Evolutionary conservation across 768 basidiomycete species (phyloP).

Genomic region (Sarcodon sp.): DNA sequence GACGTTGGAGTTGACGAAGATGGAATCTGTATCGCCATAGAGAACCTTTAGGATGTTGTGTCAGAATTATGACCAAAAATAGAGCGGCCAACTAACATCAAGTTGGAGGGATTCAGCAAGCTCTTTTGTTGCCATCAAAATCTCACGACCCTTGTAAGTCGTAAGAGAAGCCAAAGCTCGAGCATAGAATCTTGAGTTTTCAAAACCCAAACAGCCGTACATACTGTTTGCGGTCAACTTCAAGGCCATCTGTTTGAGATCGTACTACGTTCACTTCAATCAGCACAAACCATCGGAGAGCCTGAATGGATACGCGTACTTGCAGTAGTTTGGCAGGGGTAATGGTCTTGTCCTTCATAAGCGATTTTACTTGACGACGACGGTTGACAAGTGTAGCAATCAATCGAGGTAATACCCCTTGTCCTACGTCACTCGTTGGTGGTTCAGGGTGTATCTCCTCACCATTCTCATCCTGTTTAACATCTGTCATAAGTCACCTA

Average conservation of each 20-base stretch:
- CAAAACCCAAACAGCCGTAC: constrained; percentile 99
- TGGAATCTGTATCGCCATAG: constrained; percentile 98
- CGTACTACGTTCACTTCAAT: constrained; percentile 42
- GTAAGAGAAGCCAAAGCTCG: constrained; percentile 94
- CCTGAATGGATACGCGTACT: constrained; percentile 27
- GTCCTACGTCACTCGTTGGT: constrained; percentile 52
- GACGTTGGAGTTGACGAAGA: constrained; percentile 95
- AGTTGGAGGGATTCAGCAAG: constrained; percentile 83
- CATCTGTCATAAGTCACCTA: not conserved
- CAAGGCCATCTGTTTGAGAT: constrained; percentile 93
- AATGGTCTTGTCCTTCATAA: constrained; percentile 84
- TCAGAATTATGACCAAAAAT: not conserved
- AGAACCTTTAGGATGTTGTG: constrained; percentile 53
- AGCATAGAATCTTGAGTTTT: constrained; percentile 93
- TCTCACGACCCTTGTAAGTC: constrained; percentile 96
- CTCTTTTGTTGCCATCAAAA: constrained; percentile 85
- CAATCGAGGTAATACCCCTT: constrained; percentile 91
- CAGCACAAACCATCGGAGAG: not conserved
- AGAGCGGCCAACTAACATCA: constrained; percentile 45
- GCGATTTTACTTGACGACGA: constrained; percentile 77
- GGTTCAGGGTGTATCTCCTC: constrained; percentile 89
- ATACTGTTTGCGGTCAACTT: constrained; percentile 99
- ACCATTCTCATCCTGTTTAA: constrained; percentile 23
- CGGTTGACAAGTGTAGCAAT: constrained; percentile 94
- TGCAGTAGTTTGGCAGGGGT: constrained; percentile 71